Conservation (phyloP, 2,329 filamentous ascomycete genomes). For the Fusarium succisae region DNA sequence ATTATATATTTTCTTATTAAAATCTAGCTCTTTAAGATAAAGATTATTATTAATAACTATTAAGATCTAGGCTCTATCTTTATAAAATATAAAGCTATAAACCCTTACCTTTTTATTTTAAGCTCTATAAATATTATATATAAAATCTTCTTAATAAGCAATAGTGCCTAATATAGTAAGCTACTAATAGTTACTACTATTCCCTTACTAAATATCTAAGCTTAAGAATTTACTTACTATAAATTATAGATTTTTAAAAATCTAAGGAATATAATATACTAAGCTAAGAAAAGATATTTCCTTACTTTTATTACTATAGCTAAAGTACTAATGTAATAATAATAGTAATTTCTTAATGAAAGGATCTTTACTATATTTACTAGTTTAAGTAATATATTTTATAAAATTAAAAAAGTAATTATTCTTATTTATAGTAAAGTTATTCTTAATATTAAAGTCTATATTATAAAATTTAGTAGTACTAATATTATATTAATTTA, state of each 20-base stretch:
- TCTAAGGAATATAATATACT: conserved; percentile 55
- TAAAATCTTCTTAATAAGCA: conserved; percentile 70
- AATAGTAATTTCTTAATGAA: neutral
- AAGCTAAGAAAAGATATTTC: conserved; percentile 43
- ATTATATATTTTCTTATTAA: conserved; percentile 54
- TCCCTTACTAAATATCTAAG: conserved; percentile 55
- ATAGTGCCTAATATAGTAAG: conserved; percentile 75
- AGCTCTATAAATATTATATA: conserved; percentile 73
- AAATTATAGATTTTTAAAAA: conserved; percentile 54
- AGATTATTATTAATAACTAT: conserved; percentile 76
- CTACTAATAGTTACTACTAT: conserved; percentile 77
- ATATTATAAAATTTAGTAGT: conserved; percentile 57
- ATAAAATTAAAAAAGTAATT: conserved; percentile 52
- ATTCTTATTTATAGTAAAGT: conserved; percentile 45
- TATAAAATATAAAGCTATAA: conserved; percentile 78
- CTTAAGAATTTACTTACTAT: conserved; percentile 51
- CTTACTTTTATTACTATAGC: neutral
- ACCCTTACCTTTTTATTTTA: conserved; percentile 74
- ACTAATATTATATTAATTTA: conserved; percentile 50
- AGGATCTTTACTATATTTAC: neutral
- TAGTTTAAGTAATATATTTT: neutral
- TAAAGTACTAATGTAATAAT: neutral
- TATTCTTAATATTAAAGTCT: conserved; percentile 55
- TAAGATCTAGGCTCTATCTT: conserved; percentile 76
- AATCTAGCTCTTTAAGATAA: conserved; percentile 45